These are phyloP conservation scores for Psophocarpus tetragonolobus DNA, from an alignment of 306 rosid species.

Conservation along the genomic window DNA sequence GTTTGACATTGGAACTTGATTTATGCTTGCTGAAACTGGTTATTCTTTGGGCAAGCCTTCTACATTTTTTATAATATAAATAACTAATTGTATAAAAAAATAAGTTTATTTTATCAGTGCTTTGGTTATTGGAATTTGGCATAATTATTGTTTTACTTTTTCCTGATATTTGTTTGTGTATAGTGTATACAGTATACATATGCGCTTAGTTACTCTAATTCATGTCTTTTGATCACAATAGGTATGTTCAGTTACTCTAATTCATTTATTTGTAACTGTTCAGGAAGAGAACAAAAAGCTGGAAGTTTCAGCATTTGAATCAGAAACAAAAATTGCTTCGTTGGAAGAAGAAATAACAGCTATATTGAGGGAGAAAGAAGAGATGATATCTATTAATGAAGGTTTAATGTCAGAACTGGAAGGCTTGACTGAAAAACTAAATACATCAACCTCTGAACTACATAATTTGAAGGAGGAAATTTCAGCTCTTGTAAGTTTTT, in stretches of 20 bases:
- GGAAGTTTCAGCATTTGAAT: slow-evolving; percentile 75
- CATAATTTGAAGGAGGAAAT: slow-evolving; percentile 60
- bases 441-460: slow-evolving; percentile 53
- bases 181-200: too few species aligned
- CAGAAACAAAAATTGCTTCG: slow-evolving; percentile 63
- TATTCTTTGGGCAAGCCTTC: slow-evolving; percentile 23
- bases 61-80: not conserved
- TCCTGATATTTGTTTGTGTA: not conserved
- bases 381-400: slow-evolving; percentile 54
- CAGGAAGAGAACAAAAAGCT: slow-evolving; percentile 81
- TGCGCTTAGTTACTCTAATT: not conserved
- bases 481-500: slow-evolving; percentile 67
- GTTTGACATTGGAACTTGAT: slow-evolving; percentile 40
- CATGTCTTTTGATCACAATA: not conserved
- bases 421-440: slow-evolving; percentile 56
- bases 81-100: slow-evolving; percentile 6
- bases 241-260: not conserved
- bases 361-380: slow-evolving; percentile 60
- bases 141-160: not conserved
- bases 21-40: slow-evolving; percentile 28
- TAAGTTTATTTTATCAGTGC: not conserved
- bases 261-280: not conserved
- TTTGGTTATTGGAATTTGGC: slow-evolving; percentile 8
- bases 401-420: slow-evolving; percentile 64
- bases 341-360: slow-evolving; percentile 63